phyloP scores from a whole-genome alignment of 2,329 filamentous ascomycete genomes.

The Esteya vermicola region DNA sequence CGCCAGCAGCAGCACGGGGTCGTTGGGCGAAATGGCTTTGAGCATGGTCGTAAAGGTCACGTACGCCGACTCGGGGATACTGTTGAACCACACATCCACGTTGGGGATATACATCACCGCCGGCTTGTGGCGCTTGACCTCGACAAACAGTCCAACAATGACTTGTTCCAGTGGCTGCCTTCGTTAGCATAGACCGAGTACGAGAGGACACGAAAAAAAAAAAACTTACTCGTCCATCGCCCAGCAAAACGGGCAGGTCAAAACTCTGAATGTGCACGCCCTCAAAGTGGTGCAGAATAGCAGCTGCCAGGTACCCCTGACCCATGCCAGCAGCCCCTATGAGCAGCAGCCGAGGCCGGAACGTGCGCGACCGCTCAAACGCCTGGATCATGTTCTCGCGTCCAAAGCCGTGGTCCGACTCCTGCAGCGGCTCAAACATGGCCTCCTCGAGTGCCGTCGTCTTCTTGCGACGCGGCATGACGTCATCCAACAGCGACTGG shows the following conservation, averaged over 20 bases:
- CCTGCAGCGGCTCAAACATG: conserved; percentile 74
- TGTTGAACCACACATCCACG: conserved; percentile 73
- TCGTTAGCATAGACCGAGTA: neutral
- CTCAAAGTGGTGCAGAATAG: conserved; percentile 81
- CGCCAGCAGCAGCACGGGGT: conserved; percentile 79
- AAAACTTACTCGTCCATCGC: conserved; percentile 60
- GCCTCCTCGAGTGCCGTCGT: conserved; percentile 87
- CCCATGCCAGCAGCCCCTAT: conserved; percentile 81
- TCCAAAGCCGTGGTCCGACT: conserved; percentile 70
- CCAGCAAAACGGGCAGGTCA: conserved; percentile 74
- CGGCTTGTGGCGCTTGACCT: conserved; percentile 87
- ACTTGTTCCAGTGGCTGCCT: conserved; percentile 63
- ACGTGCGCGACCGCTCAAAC: conserved; percentile 79
- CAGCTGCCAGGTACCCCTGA: conserved; percentile 75
- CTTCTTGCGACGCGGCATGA: conserved; percentile 75
- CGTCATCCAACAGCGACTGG: conserved; percentile 52
- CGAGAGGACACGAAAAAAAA: neutral
- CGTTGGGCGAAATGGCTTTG: conserved; percentile 71
- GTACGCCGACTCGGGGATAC: conserved; percentile 48
- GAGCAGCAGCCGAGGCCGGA: conserved; percentile 76
- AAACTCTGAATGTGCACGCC: conserved; percentile 90
- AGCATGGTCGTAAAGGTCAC: conserved; percentile 75
- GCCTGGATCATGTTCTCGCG: conserved; percentile 62
- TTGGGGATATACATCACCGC: conserved; percentile 92
- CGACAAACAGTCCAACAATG: conserved; percentile 78